These are phyloP conservation scores for Chloroidium sp. DNA, from an alignment of 163 green algal genomes.

Conservation along the genomic window DNA sequence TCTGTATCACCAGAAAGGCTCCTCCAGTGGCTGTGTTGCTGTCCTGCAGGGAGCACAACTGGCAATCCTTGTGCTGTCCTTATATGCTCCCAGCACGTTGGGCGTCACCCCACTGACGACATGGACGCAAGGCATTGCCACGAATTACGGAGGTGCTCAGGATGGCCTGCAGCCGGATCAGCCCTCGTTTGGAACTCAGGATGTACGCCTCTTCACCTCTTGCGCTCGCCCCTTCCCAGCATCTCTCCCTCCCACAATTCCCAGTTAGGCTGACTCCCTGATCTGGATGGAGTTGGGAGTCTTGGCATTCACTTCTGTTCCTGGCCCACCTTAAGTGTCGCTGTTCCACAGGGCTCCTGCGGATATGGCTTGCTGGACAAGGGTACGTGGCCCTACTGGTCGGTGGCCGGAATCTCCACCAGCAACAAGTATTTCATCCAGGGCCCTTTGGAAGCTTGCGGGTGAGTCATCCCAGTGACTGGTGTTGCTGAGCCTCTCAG, in stretches of 20 bases:
- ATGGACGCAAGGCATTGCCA: slow-evolving; percentile 13
- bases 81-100: no score
- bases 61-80: no score
- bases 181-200: slow-evolving; percentile 13
- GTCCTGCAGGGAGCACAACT: no score
- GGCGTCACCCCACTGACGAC: slow-evolving; percentile 1
- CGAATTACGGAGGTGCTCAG: slow-evolving; percentile 18
- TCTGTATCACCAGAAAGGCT: no score
- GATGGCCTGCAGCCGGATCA: slow-evolving; percentile 12
- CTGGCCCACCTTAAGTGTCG: no score
- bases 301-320: no score
- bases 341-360: slow-evolving; percentile 15
- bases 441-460: slow-evolving; percentile 15
- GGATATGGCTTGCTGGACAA: slow-evolving; percentile 20
- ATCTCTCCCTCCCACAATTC: no score
- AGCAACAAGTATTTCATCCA: slow-evolving; percentile 14
- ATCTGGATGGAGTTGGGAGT: no score
- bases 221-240: no score
- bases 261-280: no score
- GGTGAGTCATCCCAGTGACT: neutral
- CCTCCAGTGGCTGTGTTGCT: no score
- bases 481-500: no score
- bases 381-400: slow-evolving; percentile 19
- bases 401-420: slow-evolving; percentile 16
- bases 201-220: slow-evolving; percentile 1